Conservation (phyloP, 208 protist genomes). For the Kentomonas sorsogonicus region DNA sequence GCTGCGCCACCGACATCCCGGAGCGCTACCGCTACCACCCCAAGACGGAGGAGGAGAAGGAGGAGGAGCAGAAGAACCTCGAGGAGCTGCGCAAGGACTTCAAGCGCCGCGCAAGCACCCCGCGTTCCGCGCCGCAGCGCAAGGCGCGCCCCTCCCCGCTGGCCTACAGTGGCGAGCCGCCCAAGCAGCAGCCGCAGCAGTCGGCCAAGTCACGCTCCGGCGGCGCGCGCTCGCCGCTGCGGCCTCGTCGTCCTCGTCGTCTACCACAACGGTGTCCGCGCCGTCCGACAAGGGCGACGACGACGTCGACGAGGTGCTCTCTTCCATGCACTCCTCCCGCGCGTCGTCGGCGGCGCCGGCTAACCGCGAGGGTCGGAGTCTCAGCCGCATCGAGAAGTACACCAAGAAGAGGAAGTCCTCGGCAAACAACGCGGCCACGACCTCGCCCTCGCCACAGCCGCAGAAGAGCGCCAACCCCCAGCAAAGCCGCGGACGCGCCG, state of each 20-base stretch:
- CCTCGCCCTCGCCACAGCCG: too few relatives aligned
- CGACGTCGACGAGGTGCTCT: neutral
- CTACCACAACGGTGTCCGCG: slow-evolving; percentile 1
- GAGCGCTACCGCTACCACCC: slow-evolving; percentile 54
- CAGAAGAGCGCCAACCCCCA: too few relatives aligned
- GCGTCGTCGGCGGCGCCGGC: too few relatives aligned
- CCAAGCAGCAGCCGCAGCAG: neutral
- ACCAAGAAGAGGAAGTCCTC: too few relatives aligned
- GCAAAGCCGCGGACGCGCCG: slow-evolving; percentile 2
- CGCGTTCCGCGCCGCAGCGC: neutral
- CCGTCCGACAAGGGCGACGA: neutral
- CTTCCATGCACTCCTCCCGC: too few relatives aligned
- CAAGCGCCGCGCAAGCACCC: slow-evolving; percentile 15
- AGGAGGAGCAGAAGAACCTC: neutral
- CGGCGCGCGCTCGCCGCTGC: slow-evolving; percentile 5
- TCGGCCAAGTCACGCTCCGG: neutral
- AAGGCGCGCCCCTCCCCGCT: neutral
- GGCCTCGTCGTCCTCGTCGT: too few relatives aligned
- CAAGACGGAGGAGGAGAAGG: slow-evolving; percentile 22
- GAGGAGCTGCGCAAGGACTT: slow-evolving; percentile 1
- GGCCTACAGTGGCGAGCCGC: neutral
- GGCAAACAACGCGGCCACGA: too few relatives aligned
- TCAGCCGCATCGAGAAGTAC: too few relatives aligned
- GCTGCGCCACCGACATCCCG: slow-evolving; percentile 40
- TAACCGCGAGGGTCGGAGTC: too few relatives aligned